Evolutionary conservation across 306 rosid species (phyloP).

Genomic region (Vachellia pachyceras): DNA sequence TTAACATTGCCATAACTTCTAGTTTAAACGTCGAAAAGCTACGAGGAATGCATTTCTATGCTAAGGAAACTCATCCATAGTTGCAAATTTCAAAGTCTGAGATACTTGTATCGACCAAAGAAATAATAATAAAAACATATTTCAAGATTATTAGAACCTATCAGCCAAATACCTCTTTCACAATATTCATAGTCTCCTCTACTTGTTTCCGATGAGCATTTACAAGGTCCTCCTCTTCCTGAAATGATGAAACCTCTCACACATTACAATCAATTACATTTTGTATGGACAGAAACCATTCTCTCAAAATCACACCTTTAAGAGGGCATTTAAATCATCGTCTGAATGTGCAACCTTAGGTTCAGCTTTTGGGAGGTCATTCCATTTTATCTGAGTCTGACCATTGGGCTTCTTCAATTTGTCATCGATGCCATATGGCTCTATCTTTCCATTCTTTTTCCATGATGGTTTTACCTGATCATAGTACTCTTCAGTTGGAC

Average conservation of each 20-base stretch:
- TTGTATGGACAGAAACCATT: neutral
- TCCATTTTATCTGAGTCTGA: slow-evolving; percentile 80
- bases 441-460: slow-evolving; percentile 83
- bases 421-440: slow-evolving; percentile 64
- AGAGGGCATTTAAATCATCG: slow-evolving; percentile 82
- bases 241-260: slow-evolving; percentile 41
- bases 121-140: slow-evolving; percentile 13
- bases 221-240: slow-evolving; percentile 99
- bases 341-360: slow-evolving; percentile 63
- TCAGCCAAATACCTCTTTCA: slow-evolving; percentile 74
- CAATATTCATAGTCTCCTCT: slow-evolving; percentile 97
- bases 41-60: slow-evolving; percentile 19
- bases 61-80: neutral
- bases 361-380: slow-evolving; percentile 69
- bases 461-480: slow-evolving; percentile 74
- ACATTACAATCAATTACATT: slow-evolving; percentile 14
- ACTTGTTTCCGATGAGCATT: slow-evolving; percentile 97
- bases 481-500: slow-evolving; percentile 70
- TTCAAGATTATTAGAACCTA: slow-evolving; percentile 18
- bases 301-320: slow-evolving; percentile 64
- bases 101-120: neutral
- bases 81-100: neutral
- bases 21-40: slow-evolving; percentile 12
- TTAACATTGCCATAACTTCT: neutral
- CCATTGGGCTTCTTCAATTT: slow-evolving; percentile 68